These are phyloP conservation scores for Penicillium sp. DNA, from an alignment of 2,329 filamentous ascomycete genomes.

Conservation along the genomic window DNA sequence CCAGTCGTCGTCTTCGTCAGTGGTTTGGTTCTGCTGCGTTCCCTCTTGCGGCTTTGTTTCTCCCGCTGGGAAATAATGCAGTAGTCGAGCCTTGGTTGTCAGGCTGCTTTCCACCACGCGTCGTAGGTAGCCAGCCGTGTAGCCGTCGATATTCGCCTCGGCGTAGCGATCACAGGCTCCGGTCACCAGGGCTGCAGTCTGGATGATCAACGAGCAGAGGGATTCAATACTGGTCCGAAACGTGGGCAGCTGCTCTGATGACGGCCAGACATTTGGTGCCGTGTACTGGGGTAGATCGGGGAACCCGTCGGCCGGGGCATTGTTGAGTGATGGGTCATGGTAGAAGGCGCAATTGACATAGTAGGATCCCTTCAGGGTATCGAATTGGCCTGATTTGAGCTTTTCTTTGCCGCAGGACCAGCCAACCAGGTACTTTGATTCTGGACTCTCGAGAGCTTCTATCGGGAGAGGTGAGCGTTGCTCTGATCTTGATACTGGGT, in stretches of 20 bases:
- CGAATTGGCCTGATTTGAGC: conserved; percentile 59
- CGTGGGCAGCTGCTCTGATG: conserved; percentile 64
- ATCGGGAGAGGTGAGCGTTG: no score
- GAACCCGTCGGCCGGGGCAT: conserved; percentile 36
- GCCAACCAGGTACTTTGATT: conserved; percentile 60
- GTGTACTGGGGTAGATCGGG: conserved; percentile 79
- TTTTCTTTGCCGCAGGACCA: conserved; percentile 66
- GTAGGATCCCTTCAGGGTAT: conserved; percentile 63
- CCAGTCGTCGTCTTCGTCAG: conserved; percentile 90
- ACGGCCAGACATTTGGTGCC: conserved; percentile 84
- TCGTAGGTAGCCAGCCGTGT: conserved; percentile 76
- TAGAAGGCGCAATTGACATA: conserved; percentile 62
- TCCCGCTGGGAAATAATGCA: conserved; percentile 79
- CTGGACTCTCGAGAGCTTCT: conserved; percentile 44
- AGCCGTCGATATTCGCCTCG: conserved; percentile 70
- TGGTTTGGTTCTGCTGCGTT: no score
- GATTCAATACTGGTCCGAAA: conserved; percentile 71
- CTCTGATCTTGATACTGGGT: no score
- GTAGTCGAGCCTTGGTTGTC: conserved; percentile 83
- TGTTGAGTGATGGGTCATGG: conserved; percentile 38
- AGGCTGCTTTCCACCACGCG: conserved; percentile 79
- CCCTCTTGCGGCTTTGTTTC: conserved; percentile 16
- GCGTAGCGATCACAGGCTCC: conserved; percentile 87
- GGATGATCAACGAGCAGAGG: conserved; percentile 81
- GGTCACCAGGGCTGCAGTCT: conserved; percentile 83